Conservation (phyloP, 2,329 filamentous ascomycete species). For the Fusarium newnesense region DNA sequence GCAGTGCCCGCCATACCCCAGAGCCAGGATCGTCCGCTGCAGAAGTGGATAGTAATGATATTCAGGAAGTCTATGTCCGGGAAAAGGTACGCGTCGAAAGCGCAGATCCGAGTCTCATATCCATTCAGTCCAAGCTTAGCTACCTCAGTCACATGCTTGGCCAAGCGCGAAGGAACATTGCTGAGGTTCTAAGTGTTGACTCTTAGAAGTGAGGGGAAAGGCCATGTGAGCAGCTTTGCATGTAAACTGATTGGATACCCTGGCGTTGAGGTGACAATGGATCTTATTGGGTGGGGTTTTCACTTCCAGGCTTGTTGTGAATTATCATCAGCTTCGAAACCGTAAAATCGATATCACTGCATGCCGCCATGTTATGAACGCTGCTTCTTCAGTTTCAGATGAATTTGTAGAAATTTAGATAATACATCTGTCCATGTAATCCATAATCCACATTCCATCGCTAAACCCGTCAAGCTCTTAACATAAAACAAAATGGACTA, state of each 20-base stretch:
- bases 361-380: not conserved
- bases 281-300: conserved; percentile 2
- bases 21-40: conserved; percentile 36
- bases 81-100: conserved; percentile 92
- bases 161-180: conserved; percentile 76
- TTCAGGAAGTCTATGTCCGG: conserved; percentile 79
- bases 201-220: conserved; percentile 35
- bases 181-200: conserved; percentile 78
- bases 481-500: conserved; percentile 26
- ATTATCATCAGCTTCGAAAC: not conserved
- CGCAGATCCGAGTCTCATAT: conserved; percentile 87
- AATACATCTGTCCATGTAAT: conserved; percentile 43
- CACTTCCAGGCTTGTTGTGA: not conserved
- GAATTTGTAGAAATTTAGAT: conserved; percentile 38
- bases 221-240: conserved; percentile 25
- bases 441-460: conserved; percentile 36
- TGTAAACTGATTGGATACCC: conserved; percentile 45
- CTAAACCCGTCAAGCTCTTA: conserved; percentile 19
- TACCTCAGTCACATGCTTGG: conserved; percentile 79
- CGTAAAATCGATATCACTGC: conserved; percentile 1
- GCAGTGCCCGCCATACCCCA: conserved; percentile 40
- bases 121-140: conserved; percentile 82
- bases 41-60: conserved; percentile 34
- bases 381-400: conserved; percentile 13
- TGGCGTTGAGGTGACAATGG: conserved; percentile 28